Evolutionary conservation across 345 rosid species (phyloP), one percentile per base, ranked within the genome.

Genomic region (Turnera subulata): DNA sequence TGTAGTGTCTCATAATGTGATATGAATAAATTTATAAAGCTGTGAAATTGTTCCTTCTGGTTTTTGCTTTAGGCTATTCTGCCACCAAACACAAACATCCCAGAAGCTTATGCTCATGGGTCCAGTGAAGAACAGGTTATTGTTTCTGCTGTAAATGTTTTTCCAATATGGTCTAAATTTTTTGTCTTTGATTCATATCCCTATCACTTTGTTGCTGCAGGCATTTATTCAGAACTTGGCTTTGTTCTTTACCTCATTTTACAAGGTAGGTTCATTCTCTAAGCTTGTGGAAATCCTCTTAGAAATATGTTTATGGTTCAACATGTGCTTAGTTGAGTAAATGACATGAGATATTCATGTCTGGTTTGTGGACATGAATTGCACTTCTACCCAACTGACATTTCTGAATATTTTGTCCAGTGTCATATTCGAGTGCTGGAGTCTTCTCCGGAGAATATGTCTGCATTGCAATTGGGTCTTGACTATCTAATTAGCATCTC

Each of bases 211-310:
- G 45, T 17, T 61, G 56, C 61, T 62, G 46, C 83, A 94, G 99
- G 99, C 99, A 53, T 94, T 94, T 71, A 90, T 90, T 71, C 99
- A 94, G 87, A 94, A 94, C 61, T 70, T 94, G 84, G 96, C 97
- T 18, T 69, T 94, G 54, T 94, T 94, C 78, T 90, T 94, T 76
- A 89, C 99, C 43, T 94, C 99, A 23, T 94, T 90, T 76, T 90
- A 63, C 59, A 94, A 90, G 96, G 99, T 62, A 83, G 76, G 74
- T 29, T 43, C 26, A 1, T 45, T 56, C 39, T 17, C 8, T 19
- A 35, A 10, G 6, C 23, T 22, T 1, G 18, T 17, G 11, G 18
- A 23, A 17, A 51, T 51, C 43, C 23, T 15, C 23, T 7, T 23
- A 33, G 22, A 32, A 13, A 39, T 7, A 2, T 22, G 16, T 19